Conservation (phyloP, 73 alveolate genomes). For the Blepharisma stoltei region DNA sequence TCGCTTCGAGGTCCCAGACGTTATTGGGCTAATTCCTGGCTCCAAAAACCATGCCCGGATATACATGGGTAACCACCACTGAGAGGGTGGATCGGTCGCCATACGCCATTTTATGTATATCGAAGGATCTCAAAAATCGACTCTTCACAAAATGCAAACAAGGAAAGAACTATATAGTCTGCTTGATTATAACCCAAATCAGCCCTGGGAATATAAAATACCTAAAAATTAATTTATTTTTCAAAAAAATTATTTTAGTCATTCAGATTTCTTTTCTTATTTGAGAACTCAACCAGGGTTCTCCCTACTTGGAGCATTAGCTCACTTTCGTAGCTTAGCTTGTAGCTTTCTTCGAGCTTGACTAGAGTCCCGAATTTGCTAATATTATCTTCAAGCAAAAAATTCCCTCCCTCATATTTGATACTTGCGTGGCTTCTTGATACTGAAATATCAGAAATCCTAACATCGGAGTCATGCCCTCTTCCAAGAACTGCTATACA, state of each 20-base stretch:
- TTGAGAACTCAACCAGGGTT: background rate
- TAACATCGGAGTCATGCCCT: constrained; percentile 54
- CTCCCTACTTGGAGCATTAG: background rate
- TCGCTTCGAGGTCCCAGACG: too few relatives aligned
- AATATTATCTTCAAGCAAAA: constrained; percentile 39
- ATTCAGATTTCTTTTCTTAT: too few relatives aligned
- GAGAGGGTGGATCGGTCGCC: too few relatives aligned
- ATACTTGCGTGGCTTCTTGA: constrained; percentile 47
- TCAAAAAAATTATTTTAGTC: too few relatives aligned
- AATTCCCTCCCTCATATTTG: constrained; percentile 32
- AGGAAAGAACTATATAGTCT: constrained; percentile 61
- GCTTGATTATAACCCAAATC: constrained; percentile 58
- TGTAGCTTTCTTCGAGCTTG: constrained; percentile 31
- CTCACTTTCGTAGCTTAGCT: background rate
- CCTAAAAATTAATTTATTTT: constrained; percentile 39
- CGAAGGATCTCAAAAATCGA: constrained; percentile 43
- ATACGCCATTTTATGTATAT: too few relatives aligned
- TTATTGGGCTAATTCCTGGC: too few relatives aligned
- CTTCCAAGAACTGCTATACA: constrained; percentile 40
- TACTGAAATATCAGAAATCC: constrained; percentile 44
- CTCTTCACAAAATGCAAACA: constrained; percentile 58
- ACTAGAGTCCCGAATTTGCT: constrained; percentile 52
- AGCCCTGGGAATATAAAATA: constrained; percentile 48
- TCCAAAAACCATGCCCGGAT: too few relatives aligned
- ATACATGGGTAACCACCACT: too few relatives aligned